phyloP scores from a whole-genome alignment of 1,284 basidiomycete genomes.

The Sanguinoderma infundibulare region DNA sequence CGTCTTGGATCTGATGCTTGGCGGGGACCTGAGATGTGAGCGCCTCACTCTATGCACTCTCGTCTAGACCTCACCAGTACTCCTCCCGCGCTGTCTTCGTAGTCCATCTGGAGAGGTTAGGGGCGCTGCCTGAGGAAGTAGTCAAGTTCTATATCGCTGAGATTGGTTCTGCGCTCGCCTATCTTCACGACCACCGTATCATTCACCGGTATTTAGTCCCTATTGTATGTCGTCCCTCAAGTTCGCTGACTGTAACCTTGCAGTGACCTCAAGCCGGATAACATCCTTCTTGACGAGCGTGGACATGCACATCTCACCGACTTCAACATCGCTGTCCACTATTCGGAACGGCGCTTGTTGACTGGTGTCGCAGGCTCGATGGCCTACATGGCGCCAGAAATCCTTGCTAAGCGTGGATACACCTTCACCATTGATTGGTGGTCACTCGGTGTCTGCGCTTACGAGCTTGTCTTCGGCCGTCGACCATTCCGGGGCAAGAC shows the following conservation, averaged over 20 bases:
- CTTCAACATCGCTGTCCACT: conserved; percentile 99
- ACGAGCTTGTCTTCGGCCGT: conserved; percentile 90
- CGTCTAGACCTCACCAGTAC: not conserved
- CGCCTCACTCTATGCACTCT: conserved; percentile 17
- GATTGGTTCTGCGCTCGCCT: conserved; percentile 87
- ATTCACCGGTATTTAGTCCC: conserved; percentile 83
- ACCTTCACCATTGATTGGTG: conserved; percentile 95
- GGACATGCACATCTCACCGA: conserved; percentile 98
- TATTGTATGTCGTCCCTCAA: too few species aligned
- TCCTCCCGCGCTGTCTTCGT: conserved; percentile 25
- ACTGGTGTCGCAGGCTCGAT: conserved; percentile 98
- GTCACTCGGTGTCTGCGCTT: conserved; percentile 93
- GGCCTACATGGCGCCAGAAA: conserved; percentile 99
- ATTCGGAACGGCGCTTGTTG: conserved; percentile 79
- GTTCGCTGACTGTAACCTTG: not conserved
- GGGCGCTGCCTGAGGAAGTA: conserved; percentile 81
- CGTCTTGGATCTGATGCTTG: conserved; percentile 97
- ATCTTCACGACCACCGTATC: conserved; percentile 90
- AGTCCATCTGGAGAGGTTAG: conserved; percentile 94
- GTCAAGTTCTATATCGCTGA: conserved; percentile 94
- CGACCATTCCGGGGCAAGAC: conserved; percentile 93
- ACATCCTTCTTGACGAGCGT: conserved; percentile 93
- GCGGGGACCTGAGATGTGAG: conserved; percentile 93
- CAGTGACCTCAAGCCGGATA: conserved; percentile 97
- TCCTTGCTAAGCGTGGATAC: conserved; percentile 84